Evolutionary conservation across 2,329 filamentous ascomycete species (phyloP).

Genomic region (Fusarium tupiense): DNA sequence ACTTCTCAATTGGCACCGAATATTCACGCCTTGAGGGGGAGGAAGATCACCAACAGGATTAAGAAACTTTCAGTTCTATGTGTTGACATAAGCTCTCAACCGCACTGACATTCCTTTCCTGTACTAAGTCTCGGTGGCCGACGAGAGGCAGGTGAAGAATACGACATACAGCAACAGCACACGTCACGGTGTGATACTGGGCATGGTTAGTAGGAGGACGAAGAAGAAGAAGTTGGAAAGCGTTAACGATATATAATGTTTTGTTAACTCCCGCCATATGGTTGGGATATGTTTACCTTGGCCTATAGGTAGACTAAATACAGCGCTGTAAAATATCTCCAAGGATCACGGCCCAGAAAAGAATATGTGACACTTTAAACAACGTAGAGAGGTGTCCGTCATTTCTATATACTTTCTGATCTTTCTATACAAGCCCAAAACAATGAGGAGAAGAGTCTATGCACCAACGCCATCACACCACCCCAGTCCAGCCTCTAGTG

Average conservation of each 20-base stretch:
- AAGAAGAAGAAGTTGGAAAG: neutral
- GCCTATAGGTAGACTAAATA: neutral
- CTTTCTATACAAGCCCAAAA: constrained; percentile 2
- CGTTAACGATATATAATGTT: neutral
- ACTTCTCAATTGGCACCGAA: neutral
- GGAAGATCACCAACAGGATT: no score
- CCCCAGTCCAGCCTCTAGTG: constrained; percentile 26
- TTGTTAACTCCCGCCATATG: neutral
- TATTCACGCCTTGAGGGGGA: neutral
- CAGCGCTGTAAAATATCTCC: no score
- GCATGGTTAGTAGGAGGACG: neutral
- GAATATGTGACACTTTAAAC: neutral
- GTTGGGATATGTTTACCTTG: neutral
- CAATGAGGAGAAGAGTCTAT: constrained; percentile 34
- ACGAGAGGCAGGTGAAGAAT: neutral
- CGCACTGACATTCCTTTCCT: neutral
- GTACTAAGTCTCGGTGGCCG: neutral
- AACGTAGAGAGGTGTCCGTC: neutral
- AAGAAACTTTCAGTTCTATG: neutral
- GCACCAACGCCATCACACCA: constrained; percentile 17
- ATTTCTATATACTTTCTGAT: neutral
- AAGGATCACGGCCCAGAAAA: neutral
- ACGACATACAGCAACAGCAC: neutral
- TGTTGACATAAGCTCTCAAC: neutral
- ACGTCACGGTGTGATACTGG: fast-evolving